Conservation (phyloP, 2,329 filamentous ascomycete genomes). For the Leptographium wingfieldii region DNA sequence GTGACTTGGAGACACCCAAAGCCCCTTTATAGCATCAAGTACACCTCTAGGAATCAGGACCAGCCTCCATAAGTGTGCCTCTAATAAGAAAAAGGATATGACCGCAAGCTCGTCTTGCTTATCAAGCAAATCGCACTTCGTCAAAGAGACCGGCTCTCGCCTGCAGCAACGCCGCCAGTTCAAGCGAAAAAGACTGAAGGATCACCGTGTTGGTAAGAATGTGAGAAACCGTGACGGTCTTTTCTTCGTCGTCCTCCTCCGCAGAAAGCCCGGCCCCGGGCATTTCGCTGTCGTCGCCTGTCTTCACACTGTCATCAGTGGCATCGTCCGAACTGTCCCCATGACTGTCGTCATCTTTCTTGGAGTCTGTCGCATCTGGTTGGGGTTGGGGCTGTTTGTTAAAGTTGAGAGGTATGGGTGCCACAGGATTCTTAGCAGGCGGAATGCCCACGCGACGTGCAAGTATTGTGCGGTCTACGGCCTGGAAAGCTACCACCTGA, state of each 20-base stretch:
- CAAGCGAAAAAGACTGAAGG: constrained; percentile 67
- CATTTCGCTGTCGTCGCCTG: constrained; percentile 3
- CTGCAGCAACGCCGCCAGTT: constrained; percentile 63
- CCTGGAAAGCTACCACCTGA: constrained; percentile 49
- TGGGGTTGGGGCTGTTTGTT: constrained; percentile 20
- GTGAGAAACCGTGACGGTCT: constrained; percentile 58
- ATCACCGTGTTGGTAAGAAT: constrained; percentile 69
- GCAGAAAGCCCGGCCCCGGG: constrained; percentile 11
- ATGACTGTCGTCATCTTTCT: constrained; percentile 1
- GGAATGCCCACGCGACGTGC: constrained; percentile 40
- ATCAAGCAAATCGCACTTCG: constrained; percentile 51
- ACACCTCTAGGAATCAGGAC: neutral
- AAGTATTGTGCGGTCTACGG: constrained; percentile 50
- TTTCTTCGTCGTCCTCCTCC: constrained; percentile 16
- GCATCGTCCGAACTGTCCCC: neutral
- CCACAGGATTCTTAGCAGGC: constrained; percentile 19
- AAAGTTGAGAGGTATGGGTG: constrained; percentile 35
- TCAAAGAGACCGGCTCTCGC: constrained; percentile 64
- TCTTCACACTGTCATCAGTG: constrained; percentile 2
- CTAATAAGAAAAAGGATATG: neutral
- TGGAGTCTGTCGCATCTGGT: constrained; percentile 3
- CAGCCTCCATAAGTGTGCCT: neutral
- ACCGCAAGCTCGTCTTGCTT: neutral
- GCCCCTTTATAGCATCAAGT: neutral
- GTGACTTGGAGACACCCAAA: neutral